Base-by-base conservation (phyloP, 2,329 filamentous ascomycete species). In the Colletotrichum filicis region DNA sequence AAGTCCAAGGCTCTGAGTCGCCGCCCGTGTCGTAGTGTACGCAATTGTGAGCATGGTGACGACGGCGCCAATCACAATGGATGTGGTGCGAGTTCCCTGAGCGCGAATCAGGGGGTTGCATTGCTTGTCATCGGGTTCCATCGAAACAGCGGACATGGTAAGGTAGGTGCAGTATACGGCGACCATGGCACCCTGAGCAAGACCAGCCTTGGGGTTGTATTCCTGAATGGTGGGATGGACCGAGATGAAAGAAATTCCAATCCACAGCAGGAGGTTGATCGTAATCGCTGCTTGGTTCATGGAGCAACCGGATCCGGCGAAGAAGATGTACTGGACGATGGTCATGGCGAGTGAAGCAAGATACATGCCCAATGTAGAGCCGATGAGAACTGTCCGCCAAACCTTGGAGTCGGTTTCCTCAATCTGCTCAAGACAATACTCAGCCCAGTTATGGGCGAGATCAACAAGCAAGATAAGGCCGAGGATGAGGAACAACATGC, bases 251-350 rank as follows among this genome's bases (percentile, higher is more conserved):
- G 95, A 97, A 74, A 97, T 92, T 72, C 90, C 87, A 62, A 98
- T 82, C 85, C 97, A 92, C 63, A 98, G 87, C 46, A 98, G 82
- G 16, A 99, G 86, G 82, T 99, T 99, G 84, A 98, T 90, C 80
- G 95, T 97, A 77, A 99, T 98, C 72, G 95, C 95, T 9, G 95
- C 92, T 84, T 98, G 95, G 83, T 99, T 99, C 95, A 98, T 98
- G 68, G 93, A 90, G 83, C 97, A 99, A 73, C 92, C 91, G 49
- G 88, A 87, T 46, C 86, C 85, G 5, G 96, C 96, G 79, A 99
- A 99, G 89, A 98, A 99, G 81, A 97, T 90, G 87, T 98, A 99
- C 92, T 98, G 97, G 79, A 99, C 85, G 74, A 98, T 92, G 1
- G 96, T 98, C 95, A 99, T 98, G 77, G 92, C 94, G 65, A 98